Conservation (phyloP, 805 yeast genomes). For the Metschnikowia aberdeeniae region DNA sequence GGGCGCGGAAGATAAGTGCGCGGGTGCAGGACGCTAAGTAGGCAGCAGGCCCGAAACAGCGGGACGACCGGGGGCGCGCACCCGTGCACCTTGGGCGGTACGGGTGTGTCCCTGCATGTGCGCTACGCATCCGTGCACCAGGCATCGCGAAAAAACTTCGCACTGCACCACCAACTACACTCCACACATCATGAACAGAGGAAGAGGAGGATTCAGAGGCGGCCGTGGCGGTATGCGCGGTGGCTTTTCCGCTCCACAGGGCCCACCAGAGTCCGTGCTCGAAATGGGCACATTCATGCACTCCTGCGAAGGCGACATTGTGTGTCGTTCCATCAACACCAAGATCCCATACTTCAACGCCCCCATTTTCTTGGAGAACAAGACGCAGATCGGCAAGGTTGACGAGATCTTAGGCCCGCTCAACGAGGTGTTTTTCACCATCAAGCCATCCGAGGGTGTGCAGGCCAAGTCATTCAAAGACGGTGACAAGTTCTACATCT, state of each 20-base stretch:
- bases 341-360: slow-evolving; percentile 98
- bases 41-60: too few relatives aligned
- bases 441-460: slow-evolving; percentile 94
- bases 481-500: slow-evolving; percentile 95
- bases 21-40: not conserved
- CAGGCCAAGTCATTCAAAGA: slow-evolving; percentile 89
- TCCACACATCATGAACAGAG: slow-evolving; percentile 43
- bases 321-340: slow-evolving; percentile 89
- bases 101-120: not conserved
- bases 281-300: slow-evolving; percentile 94
- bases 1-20: slow-evolving; percentile 6
- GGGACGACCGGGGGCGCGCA: too few relatives aligned
- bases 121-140: slow-evolving; percentile 16
- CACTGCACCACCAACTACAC: slow-evolving; percentile 1
- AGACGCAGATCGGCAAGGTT: slow-evolving; percentile 93
- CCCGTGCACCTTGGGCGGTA: not conserved
- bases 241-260: slow-evolving; percentile 72
- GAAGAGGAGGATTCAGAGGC: slow-evolving; percentile 66
- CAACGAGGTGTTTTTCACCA: slow-evolving; percentile 96
- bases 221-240: slow-evolving; percentile 68
- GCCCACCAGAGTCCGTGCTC: slow-evolving; percentile 93
- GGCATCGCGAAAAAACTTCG: slow-evolving; percentile 18
- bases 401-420: slow-evolving; percentile 97
- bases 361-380: slow-evolving; percentile 94
- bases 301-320: slow-evolving; percentile 95